Conservation (phyloP, 306 rosid species). For the Malus asiatica region DNA sequence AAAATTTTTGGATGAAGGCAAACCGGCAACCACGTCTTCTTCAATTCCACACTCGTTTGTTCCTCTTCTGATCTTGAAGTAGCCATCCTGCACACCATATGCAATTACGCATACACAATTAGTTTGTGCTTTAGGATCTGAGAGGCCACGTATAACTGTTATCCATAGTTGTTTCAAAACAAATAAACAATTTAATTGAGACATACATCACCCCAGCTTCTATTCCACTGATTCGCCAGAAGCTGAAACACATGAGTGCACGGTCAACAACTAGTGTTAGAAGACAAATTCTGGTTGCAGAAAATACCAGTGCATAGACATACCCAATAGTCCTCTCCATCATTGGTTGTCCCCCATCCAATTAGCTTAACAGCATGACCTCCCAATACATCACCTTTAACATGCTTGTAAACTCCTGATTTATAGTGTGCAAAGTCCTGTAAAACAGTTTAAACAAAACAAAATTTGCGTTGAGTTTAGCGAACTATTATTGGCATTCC, state of each 20-base stretch:
- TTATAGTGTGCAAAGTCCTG: constrained; percentile 98
- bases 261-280: constrained; percentile 14
- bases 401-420: constrained; percentile 91
- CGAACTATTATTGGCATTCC: too few relatives aligned
- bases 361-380: constrained; percentile 96
- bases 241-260: constrained; percentile 52
- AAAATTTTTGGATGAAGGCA: constrained; percentile 68
- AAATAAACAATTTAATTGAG: constrained; percentile 10
- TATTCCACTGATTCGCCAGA: constrained; percentile 91
- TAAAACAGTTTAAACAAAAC: constrained; percentile 10
- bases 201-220: constrained; percentile 94
- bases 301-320: constrained; percentile 15
- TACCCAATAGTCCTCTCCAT: constrained; percentile 94
- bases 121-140: neutral
- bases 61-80: constrained; percentile 88
- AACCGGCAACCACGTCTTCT: constrained; percentile 68
- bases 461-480: neutral
- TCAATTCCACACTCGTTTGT: constrained; percentile 90
- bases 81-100: constrained; percentile 61
- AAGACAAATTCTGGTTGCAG: neutral
- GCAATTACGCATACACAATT: neutral
- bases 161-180: constrained; percentile 2
- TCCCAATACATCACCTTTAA: constrained; percentile 63
- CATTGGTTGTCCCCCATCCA: constrained; percentile 88
- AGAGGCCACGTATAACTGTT: neutral